Evolutionary conservation across 768 basidiomycete genomes (phyloP), one percentile per base, ranked within the genome.

Genomic region (Lactifluus pinguis): DNA sequence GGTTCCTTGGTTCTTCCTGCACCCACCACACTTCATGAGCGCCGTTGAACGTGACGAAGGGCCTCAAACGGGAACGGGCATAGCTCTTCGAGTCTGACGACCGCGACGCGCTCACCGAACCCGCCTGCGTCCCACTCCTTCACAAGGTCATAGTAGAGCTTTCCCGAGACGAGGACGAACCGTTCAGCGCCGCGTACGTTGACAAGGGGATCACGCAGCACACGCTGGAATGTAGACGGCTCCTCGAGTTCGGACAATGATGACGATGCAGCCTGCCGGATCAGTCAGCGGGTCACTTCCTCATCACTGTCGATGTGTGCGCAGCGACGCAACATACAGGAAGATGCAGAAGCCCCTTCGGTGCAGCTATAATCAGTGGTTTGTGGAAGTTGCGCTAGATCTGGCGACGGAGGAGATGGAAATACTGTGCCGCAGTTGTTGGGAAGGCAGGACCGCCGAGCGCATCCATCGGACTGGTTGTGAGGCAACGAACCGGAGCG

Each of bases 371-470:
- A 32, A 95, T 76, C 51, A 95, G 75, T 0, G 93, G 94, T 69
- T 91, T 94, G 58, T 92, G 78, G 74, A 86, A 95, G 65, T 92
- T 92, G 48, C 93, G 78, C 68, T 80, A 78, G 68, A 94, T 82
- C 71, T 95, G 94, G 51, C 93, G 78, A 57, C 94, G 78, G n/a
- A 97, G 76, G 1, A 95, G 77, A 70, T 97, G 94, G 82, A 95
- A 97, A 66, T 94, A 92, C 60, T 95, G 91, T 0, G 90, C 89
- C 0, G 94, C 83, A 0, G 93, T 95, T 1, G 92, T 94, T 0
- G 92, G 91, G 73, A 86, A 94, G 4, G 80, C 81, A 34, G n/a
- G n/a, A n/a, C n/a, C n/a, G n/a, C n/a, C n/a, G n/a, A n/a, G n/a
- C n/a, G n/a, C n/a, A n/a, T n/a, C n/a, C n/a, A n/a, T n/a, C n/a